Evolutionary conservation across 768 basidiomycete species (phyloP), one percentile per base, ranked within the genome.

Genomic region (Rhizopogon salebrosus): DNA sequence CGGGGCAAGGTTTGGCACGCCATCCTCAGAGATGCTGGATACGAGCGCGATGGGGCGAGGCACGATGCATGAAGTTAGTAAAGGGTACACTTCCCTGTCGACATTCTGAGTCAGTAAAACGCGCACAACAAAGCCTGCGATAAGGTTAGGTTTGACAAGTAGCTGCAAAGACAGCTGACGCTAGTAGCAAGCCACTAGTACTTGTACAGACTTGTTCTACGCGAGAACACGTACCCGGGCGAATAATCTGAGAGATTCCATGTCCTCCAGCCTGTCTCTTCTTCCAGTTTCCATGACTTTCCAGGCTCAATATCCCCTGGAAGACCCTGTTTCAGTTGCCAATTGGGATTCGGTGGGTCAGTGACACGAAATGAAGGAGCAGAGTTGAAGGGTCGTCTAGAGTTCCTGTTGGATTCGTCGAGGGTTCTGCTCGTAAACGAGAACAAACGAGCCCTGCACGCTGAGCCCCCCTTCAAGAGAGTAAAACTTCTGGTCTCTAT

Each of bases 11-110:
- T 87, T 89, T 18, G 73, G 73, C 4, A 71, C 60, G 2, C 80
- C 82, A 51, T 75, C 65, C 4, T 60, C 53, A n/a, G 79, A 79
- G 37, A 83, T 53, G 7, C 84, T 77, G 11, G 84, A 85, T 35
- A 87, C 77, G 55, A 88, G 77, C 1, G 82, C 86, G 48, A 88
- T 78, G 11, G 86, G 86, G 36, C 88, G 76, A 18, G 85, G 87
- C 11, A 80, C 64, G 51, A 87, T 75, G 8, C 78, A 79, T 48
- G 79, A 80, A 9, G 78, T 82, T 59, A 86, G 59, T 51, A 86
- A 60, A 24, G 69, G 70, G 64, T 85, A 83, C 50, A 71, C 60
- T 52, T 64, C 59, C 41, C 71, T 70, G 54, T 34, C 38, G 35
- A 40, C 49, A 57, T 36, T 27, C 23, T 55, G 48, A 66, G 66